Evolutionary conservation across 192 early-diverging fungal species (phyloP), one percentile per base, ranked within the genome.

Genomic region (Coemansia sp.): DNA sequence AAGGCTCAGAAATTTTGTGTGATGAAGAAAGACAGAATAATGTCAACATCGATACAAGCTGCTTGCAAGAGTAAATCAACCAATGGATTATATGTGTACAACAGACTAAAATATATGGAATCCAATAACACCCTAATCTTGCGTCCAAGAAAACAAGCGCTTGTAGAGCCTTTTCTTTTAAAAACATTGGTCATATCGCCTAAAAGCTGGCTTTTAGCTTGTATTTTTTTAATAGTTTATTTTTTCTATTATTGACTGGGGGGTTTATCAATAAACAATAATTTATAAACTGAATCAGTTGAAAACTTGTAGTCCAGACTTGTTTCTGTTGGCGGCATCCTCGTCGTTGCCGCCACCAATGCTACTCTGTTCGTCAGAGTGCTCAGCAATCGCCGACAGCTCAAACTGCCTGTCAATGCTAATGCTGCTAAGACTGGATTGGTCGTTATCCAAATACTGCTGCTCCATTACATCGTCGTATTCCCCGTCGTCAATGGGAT

Each of bases 391-490:
- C 3, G 38, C 63, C 3, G 63, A 65, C 14, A 65, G 28, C 38
- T 65, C 63, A 32, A 65, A 40, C 17, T 65, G 63, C 17, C 63
- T 52, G 34, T 65, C 54, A 18, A 65, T 25, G 63, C 63, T 65
- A 33, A 65, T 42, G 28, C 63, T 65, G 54, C 63, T 65, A 2
- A 42, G 34, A 29, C 52, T 57, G 8, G 54, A 42, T 7, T 54
- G 38, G 11, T 40, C 28, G 28, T 36, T 18, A 42, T 55, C 34
- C 33, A 18, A 25, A 11, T 54, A 34, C 16, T 64, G 48, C 7
- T 36, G 36, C 16, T 52, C 62, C 49, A 28, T 58, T 12, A 52
- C 40, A 14, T 58, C 64, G 8, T 64, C 45, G 31, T 30, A 5
- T 8, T 38, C 36, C 36, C 4, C 49, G 3, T 52, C 51, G 51